A percentile compares a stretch with the other conserved stretches of the same genome.
These are phyloP conservation scores for Hypoxylon sp. DNA, from an alignment of 2,329 filamentous ascomycete species.

Conservation along the genomic window DNA sequence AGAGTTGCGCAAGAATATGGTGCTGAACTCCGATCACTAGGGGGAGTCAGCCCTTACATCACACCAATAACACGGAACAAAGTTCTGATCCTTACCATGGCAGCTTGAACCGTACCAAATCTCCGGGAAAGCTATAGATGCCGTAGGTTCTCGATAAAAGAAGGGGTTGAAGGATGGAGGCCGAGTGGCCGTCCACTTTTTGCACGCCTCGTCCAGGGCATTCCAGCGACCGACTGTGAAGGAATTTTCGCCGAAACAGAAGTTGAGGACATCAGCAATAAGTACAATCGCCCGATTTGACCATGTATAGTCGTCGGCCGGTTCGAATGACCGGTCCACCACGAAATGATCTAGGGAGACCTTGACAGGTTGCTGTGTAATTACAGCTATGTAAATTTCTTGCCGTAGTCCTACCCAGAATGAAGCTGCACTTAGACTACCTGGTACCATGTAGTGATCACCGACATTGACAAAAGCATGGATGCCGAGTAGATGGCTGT, in stretches of 20 bases:
- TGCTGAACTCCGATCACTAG: constrained; percentile 73
- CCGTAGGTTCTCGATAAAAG: constrained; percentile 60
- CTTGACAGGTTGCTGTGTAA: constrained; percentile 62
- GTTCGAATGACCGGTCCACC: constrained; percentile 65
- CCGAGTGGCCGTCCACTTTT: constrained; percentile 62
- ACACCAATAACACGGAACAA: neutral
- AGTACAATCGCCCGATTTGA: constrained; percentile 73
- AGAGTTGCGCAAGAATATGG: constrained; percentile 70
- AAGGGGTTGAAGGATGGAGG: constrained; percentile 70
- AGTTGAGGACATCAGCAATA: constrained; percentile 75
- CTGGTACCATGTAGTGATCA: constrained; percentile 59
- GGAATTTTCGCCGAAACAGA: constrained; percentile 67
- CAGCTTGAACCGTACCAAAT: constrained; percentile 71
- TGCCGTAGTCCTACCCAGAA: constrained; percentile 72
- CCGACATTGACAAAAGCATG: constrained; percentile 63
- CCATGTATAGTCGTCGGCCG: constrained; percentile 69
- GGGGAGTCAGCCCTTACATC: constrained; percentile 21
- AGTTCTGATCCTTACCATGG: constrained; percentile 59
- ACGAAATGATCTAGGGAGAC: constrained; percentile 67
- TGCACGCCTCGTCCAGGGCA: constrained; percentile 62
- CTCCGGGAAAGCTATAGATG: constrained; percentile 67
- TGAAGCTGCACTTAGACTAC: constrained; percentile 65
- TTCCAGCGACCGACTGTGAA: constrained; percentile 58
- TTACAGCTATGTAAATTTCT: constrained; percentile 71
- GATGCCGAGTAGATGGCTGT: constrained; percentile 64